phyloP scores from a whole-genome alignment of 139 green algal species.

The Limnomonas spitsbergensis region DNA sequence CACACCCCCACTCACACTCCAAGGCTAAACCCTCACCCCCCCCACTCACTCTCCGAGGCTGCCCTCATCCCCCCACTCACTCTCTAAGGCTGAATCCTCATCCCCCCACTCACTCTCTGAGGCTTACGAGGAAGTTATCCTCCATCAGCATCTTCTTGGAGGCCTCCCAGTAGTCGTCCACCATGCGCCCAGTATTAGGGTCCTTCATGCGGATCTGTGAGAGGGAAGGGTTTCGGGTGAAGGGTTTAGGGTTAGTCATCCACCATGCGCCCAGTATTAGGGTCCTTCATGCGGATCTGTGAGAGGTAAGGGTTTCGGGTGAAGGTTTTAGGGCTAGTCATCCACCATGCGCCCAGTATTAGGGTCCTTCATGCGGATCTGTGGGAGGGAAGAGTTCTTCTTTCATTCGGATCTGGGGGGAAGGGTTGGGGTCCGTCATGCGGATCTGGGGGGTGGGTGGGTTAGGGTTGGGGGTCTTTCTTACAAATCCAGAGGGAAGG shows the following conservation, averaged over 20 bases:
- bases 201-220: conserved; percentile 61
- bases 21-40: too few species aligned
- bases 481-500: too few species aligned
- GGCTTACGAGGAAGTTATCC: conserved; percentile 59
- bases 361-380: conserved; percentile 64
- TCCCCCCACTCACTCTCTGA: conserved; percentile 38
- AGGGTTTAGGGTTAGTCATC: too few species aligned
- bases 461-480: too few species aligned
- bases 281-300: conserved; percentile 62
- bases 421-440: conserved; percentile 67
- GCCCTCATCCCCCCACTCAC: too few species aligned
- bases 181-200: conserved; percentile 65
- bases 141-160: conserved; percentile 63
- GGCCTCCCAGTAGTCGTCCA: conserved; percentile 80
- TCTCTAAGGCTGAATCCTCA: too few species aligned
- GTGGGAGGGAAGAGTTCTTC: background rate
- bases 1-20: too few species aligned
- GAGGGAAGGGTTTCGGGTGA: background rate
- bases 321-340: too few species aligned
- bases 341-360: conserved; percentile 72
- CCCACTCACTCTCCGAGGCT: too few species aligned
- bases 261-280: conserved; percentile 69
- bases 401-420: too few species aligned
- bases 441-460: too few species aligned
- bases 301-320: background rate